Conservation (phyloP, 2,329 filamentous ascomycete species). For the Endoconidiophora laricicola region DNA sequence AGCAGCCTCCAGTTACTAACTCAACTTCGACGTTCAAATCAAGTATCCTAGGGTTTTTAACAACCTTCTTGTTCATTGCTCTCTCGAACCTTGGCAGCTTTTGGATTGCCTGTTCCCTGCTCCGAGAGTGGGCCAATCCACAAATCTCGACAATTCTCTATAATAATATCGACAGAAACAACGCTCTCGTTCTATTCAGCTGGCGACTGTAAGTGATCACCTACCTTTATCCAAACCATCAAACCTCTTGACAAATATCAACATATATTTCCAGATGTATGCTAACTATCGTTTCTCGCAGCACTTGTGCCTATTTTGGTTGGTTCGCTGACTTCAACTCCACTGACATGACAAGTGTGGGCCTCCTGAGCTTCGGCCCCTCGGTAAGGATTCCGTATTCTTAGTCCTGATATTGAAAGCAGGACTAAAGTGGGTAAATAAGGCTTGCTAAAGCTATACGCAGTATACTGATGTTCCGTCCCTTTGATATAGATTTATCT, state of each 20-base stretch:
- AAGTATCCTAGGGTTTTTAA: too few species aligned
- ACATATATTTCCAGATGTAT: background rate
- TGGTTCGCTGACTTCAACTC: conserved; percentile 65
- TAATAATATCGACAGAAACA: conserved; percentile 37
- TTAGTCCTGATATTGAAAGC: background rate
- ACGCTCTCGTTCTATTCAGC: background rate
- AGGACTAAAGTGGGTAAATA: background rate
- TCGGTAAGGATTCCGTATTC: conserved; percentile 29
- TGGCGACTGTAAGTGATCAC: conserved; percentile 1
- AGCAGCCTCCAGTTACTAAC: too few species aligned
- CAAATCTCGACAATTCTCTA: conserved; percentile 54
- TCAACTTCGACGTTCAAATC: too few species aligned
- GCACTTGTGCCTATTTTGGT: conserved; percentile 37
- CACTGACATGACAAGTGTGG: conserved; percentile 48
- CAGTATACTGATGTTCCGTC: background rate
- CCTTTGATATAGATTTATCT: conserved; percentile 45
- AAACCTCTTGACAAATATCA: too few species aligned
- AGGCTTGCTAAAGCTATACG: background rate
- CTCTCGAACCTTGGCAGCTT: conserved; percentile 44
- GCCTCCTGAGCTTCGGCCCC: conserved; percentile 57
- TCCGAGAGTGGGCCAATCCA: conserved; percentile 40
- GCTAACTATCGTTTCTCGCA: conserved; percentile 4
- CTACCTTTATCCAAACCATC: too few species aligned
- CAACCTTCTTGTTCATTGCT: too few species aligned
- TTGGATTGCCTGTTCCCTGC: conserved; percentile 44